Evolutionary conservation across 177 flowering plant genomes (phyloP), one percentile per base, ranked within the genome.

Genomic region (Vitis hybrid): DNA sequence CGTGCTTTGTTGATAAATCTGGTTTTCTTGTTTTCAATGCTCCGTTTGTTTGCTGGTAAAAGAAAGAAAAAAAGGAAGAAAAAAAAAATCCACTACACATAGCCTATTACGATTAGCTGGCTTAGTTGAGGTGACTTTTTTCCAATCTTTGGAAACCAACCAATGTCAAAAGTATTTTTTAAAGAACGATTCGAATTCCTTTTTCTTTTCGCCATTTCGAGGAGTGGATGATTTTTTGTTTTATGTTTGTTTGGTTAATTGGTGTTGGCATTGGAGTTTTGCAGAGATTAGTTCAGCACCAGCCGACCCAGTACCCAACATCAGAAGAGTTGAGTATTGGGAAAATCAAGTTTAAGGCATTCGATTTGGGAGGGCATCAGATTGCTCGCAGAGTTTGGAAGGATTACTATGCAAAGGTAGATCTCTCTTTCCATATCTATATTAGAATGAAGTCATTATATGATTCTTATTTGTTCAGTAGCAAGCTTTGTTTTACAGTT

Each of bases 351-450:
- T 83, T 83, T 51, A 83, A 83, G 63, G 86, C 86, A 56, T 83
- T 83, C 74, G 86, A 83, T 73, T 73, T 83, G 65, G 86, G 86
- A 16, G 86, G 86, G 49, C 86, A 83, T 63, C 84, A 81, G 76
- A 83, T 83, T 52, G 86, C 86, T 22, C 81, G 86, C 10, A 62
- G 86, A 62, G 86, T 81, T 39, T 83, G 86, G 86, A 83, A 83
- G 67, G 86, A 83, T 67, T 83, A 83, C 73, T 83, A 83, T 65
- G 86, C 86, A 15, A 81, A 83, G 84, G 86, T 83, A 64, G 10
- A 39, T 48, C 39, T 14, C 16, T 51, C 19, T 29, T 58, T 58
- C 45, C 16, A 7, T 69, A 26, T 51, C 39, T 19, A 4, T 6
- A 16, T 57, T 14, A 16, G 19, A 5, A 18, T 18, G 11, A 57